Conservation (phyloP, 345 rosid species). For the Lumnitzera racemosa region DNA sequence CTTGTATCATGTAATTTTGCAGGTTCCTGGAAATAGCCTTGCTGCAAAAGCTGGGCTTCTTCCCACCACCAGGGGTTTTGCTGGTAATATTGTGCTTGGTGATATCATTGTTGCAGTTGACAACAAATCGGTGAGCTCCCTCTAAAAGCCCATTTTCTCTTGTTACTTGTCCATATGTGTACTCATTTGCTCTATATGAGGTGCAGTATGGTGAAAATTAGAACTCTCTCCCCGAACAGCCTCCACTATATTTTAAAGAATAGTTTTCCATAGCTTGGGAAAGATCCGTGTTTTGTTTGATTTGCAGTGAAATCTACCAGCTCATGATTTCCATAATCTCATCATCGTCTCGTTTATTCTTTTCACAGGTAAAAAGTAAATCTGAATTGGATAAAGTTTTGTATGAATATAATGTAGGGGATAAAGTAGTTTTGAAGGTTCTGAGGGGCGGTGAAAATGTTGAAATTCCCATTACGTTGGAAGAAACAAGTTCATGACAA, state of each 20-base stretch:
- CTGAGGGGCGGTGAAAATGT: conserved; percentile 60
- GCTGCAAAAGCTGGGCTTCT: conserved; percentile 74
- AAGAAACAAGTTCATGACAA: conserved; percentile 51
- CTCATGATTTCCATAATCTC: no score
- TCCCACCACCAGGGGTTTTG: conserved; percentile 77
- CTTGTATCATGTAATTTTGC: background rate
- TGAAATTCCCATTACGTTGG: conserved; percentile 53
- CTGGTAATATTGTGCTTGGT: conserved; percentile 82
- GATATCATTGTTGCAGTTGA: conserved; percentile 76
- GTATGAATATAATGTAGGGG: conserved; percentile 81
- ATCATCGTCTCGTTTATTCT: background rate
- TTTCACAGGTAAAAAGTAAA: conserved; percentile 71
- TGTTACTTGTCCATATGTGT: background rate
- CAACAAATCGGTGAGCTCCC: conserved; percentile 49
- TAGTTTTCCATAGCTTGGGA: no score
- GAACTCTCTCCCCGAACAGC: no score
- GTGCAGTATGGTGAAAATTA: background rate
- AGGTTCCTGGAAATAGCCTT: conserved; percentile 68
- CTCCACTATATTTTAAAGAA: no score
- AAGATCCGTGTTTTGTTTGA: no score
- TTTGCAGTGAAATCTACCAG: no score
- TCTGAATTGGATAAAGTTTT: conserved; percentile 59
- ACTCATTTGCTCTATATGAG: background rate
- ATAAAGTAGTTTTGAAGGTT: conserved; percentile 51
- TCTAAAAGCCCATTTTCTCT: conserved; percentile 5